These are phyloP conservation scores for Periconia sp. DNA, from an alignment of 2,329 filamentous ascomycete species.

Conservation along the genomic window DNA sequence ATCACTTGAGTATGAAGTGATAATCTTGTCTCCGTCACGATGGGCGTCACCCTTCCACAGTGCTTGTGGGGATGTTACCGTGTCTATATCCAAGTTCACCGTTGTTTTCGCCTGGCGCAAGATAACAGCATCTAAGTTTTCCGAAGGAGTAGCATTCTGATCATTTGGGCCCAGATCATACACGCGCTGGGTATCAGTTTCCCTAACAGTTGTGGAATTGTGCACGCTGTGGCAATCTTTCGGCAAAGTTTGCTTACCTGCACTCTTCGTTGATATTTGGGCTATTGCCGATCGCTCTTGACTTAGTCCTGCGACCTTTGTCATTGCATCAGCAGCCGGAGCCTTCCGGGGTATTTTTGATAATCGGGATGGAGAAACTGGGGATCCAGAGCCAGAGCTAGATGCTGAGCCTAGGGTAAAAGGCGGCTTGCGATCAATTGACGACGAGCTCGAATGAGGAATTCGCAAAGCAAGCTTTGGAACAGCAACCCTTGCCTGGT, in stretches of 20 bases:
- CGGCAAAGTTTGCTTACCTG: too few relatives aligned
- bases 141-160: too few relatives aligned
- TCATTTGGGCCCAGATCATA: too few relatives aligned
- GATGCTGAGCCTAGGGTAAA: conserved; percentile 12
- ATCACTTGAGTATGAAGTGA: conserved; percentile 9
- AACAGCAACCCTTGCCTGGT: conserved; percentile 8
- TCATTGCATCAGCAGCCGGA: conserved; percentile 10
- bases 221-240: too few relatives aligned
- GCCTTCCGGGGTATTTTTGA: conserved; percentile 37
- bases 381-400: conserved; percentile 13
- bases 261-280: background rate
- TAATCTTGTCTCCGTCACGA: conserved; percentile 5
- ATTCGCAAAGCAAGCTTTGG: conserved; percentile 30
- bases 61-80: too few relatives aligned
- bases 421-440: conserved; percentile 9
- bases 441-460: conserved; percentile 2
- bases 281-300: conserved; percentile 21
- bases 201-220: background rate
- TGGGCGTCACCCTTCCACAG: background rate
- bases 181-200: too few relatives aligned
- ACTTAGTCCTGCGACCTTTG: conserved; percentile 21
- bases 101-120: too few relatives aligned
- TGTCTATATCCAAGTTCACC: too few relatives aligned
- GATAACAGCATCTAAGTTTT: too few relatives aligned
- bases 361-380: conserved; percentile 12